A percentile compares a stretch with the other conserved stretches of the same genome.
phyloP scores from a whole-genome alignment of 345 rosid species.

The Eucalyptus pumila region DNA sequence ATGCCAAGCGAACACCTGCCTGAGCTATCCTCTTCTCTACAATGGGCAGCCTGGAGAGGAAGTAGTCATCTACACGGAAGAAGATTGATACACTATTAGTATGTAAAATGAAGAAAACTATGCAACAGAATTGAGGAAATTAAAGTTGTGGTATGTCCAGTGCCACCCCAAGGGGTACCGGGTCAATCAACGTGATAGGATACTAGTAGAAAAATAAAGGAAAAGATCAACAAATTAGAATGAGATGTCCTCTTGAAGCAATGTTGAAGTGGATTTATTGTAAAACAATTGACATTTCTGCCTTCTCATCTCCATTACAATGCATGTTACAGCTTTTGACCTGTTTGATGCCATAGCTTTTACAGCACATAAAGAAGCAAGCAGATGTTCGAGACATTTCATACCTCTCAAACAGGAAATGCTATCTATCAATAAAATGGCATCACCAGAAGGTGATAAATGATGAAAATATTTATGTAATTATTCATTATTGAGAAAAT shows the following conservation, averaged over 20 bases:
- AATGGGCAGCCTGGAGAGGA: slow-evolving; percentile 65
- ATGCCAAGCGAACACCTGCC: slow-evolving; percentile 75
- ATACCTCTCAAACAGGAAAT: background rate
- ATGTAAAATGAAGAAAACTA: background rate
- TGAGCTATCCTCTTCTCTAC: slow-evolving; percentile 85
- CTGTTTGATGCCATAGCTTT: background rate
- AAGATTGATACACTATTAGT: background rate
- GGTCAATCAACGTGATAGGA: background rate
- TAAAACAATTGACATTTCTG: background rate
- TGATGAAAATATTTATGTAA: background rate
- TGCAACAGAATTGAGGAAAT: background rate
- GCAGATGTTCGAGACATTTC: background rate
- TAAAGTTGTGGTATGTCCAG: background rate
- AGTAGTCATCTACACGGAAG: slow-evolving; percentile 49
- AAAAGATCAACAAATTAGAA: background rate
- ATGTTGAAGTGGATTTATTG: background rate
- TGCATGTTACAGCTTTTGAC: background rate
- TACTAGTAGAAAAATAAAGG: background rate
- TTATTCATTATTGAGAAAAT: background rate
- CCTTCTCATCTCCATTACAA: background rate
- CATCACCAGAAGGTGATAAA: background rate
- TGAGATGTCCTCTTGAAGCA: background rate
- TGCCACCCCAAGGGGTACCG: background rate
- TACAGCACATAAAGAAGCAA: background rate
- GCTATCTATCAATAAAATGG: background rate